These are phyloP conservation scores for Whalleya microplaca DNA, from an alignment of 2,329 filamentous ascomycete genomes.

Conservation along the genomic window DNA sequence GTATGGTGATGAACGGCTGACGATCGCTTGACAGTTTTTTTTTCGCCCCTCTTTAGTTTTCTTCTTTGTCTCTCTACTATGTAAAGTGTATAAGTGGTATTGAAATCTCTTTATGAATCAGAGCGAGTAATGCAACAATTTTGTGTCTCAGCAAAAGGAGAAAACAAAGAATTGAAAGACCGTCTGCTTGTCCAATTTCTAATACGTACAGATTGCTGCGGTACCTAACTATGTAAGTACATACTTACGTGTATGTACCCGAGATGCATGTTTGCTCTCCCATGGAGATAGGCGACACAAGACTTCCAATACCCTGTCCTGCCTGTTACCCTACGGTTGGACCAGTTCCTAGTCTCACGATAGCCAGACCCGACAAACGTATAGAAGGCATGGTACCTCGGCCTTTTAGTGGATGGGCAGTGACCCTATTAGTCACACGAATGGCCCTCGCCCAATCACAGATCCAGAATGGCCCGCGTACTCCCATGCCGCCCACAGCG, in stretches of 20 bases:
- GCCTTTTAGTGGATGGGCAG: constrained; percentile 13
- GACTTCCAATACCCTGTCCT: no score
- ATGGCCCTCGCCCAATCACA: constrained; percentile 16
- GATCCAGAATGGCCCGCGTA: neutral
- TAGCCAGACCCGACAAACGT: neutral
- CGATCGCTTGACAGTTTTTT: constrained; percentile 18
- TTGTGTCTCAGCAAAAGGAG: no score
- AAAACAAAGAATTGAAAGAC: no score
- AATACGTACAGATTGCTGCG: no score
- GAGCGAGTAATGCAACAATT: no score
- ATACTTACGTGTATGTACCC: no score
- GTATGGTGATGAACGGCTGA: constrained; percentile 18
- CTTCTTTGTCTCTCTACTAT: neutral
- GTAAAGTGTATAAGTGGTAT: neutral
- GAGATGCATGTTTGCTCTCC: no score
- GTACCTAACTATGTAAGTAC: no score
- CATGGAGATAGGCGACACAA: no score
- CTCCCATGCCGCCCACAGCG: constrained; percentile 12
- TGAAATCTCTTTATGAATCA: no score
- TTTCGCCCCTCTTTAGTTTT: neutral
- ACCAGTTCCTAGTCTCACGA: neutral
- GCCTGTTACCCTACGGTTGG: no score
- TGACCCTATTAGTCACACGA: constrained; percentile 23
- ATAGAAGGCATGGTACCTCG: neutral
- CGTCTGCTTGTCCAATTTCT: no score